Evolutionary conservation across 2,329 filamentous ascomycete genomes (phyloP).

Genomic region (Verticillium nonalfalfae): DNA sequence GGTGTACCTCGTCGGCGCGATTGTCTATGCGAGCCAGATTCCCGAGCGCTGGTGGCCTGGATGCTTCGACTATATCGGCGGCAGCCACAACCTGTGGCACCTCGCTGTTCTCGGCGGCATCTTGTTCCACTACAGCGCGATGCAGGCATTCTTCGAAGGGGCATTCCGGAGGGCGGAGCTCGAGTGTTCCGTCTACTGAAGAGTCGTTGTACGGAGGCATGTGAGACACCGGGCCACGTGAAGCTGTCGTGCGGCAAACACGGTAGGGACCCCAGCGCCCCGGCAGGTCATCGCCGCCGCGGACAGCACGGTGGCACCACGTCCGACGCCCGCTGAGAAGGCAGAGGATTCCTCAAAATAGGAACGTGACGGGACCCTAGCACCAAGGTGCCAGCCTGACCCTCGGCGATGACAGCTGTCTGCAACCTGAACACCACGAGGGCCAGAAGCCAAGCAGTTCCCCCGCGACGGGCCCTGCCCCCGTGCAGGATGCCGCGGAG

Average conservation of each 20-base stretch:
- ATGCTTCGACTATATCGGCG: slow-evolving; percentile 90
- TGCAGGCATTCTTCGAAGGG: slow-evolving; percentile 87
- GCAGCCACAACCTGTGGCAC: slow-evolving; percentile 97
- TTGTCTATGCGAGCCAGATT: slow-evolving; percentile 85
- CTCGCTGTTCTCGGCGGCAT: slow-evolving; percentile 91
- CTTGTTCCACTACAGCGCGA: slow-evolving; percentile 92
- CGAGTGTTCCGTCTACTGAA: slow-evolving; percentile 49
- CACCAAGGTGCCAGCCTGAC: neutral
- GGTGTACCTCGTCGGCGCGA: slow-evolving; percentile 80
- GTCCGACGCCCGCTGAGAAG: too few species aligned
- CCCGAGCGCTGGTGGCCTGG: slow-evolving; percentile 92
- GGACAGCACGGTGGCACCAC: too few species aligned
- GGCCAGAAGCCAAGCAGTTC: neutral
- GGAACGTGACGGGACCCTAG: too few species aligned
- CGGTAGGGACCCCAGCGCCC: neutral
- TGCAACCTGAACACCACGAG: neutral
- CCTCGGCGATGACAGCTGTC: neutral
- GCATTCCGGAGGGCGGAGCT: slow-evolving; percentile 64
- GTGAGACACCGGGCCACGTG: neutral
- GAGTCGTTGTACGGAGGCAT: neutral
- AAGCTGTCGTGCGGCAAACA: neutral
- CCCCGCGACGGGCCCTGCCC: neutral
- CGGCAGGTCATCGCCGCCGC: too few species aligned
- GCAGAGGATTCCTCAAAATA: too few species aligned
- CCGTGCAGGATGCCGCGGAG: neutral